Conservation (phyloP, 352 stramenopile species). For the Pythium sp. region DNA sequence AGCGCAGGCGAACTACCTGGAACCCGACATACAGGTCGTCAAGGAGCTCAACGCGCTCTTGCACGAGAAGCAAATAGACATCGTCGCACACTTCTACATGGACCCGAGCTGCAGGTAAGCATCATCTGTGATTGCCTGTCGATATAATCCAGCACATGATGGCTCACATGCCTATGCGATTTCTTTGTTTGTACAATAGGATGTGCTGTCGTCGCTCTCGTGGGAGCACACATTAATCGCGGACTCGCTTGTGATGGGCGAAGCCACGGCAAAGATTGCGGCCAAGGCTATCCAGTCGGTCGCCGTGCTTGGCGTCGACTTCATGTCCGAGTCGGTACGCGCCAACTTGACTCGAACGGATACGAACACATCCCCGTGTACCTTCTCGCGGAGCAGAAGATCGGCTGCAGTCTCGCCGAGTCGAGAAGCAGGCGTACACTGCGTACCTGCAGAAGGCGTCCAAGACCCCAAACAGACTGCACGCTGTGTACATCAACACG, state of each 20-base stretch:
- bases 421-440: constrained; percentile 91
- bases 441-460: constrained; percentile 91
- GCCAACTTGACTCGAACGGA: constrained; percentile 93
- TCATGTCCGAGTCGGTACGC: constrained; percentile 95
- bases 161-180: neutral
- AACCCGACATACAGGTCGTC: constrained; percentile 85
- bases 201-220: constrained; percentile 74
- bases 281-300: constrained; percentile 86
- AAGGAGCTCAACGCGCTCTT: constrained; percentile 84
- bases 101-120: constrained; percentile 95
- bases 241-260: constrained; percentile 97
- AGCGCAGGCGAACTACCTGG: constrained; percentile 84
- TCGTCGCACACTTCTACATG: constrained; percentile 99
- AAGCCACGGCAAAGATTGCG: constrained; percentile 95
- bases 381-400: constrained; percentile 87
- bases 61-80: constrained; percentile 92
- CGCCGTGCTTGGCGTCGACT: constrained; percentile 95
- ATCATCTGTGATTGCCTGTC: constrained; percentile 6
- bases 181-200: constrained; percentile 22
- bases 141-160: neutral
- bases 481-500: constrained; percentile 99
- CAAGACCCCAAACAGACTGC: constrained; percentile 87
- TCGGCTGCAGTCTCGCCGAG: constrained; percentile 95
- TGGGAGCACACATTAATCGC: constrained; percentile 93
- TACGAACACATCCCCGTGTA: constrained; percentile 94